These are phyloP conservation scores for Fragaria nilgerrensis DNA, from an alignment of 306 rosid species.

Conservation along the genomic window DNA sequence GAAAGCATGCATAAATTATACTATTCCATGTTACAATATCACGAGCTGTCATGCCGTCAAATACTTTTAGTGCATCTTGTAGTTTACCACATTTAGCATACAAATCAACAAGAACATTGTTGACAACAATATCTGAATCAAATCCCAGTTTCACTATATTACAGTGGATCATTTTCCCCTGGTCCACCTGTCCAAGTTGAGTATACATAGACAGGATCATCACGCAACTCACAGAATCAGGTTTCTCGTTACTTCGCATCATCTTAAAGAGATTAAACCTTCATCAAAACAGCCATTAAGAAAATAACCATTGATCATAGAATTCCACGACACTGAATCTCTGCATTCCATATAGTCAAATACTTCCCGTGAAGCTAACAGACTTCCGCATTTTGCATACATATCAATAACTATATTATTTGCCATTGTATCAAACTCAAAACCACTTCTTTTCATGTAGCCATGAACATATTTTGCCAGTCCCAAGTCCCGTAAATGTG, in stretches of 20 bases:
- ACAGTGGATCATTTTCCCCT: constrained; percentile 32
- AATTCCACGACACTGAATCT: constrained; percentile 56
- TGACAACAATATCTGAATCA: constrained; percentile 19
- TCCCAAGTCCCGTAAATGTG: constrained; percentile 24
- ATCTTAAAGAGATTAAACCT: constrained; percentile 28
- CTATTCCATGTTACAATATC: constrained; percentile 39
- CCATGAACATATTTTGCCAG: constrained; percentile 47
- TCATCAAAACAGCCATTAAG: constrained; percentile 19
- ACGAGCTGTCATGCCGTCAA: constrained; percentile 29
- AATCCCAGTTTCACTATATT: constrained; percentile 30
- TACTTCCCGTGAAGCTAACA: constrained; percentile 43
- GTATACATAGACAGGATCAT: constrained; percentile 25
- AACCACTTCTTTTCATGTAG: constrained; percentile 39
- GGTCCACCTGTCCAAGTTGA: constrained; percentile 17
- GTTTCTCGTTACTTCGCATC: constrained; percentile 27
- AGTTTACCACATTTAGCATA: constrained; percentile 39
- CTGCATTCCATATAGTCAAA: constrained; percentile 44
- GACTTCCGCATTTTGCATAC: constrained; percentile 54
- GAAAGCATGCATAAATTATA: constrained; percentile 32
- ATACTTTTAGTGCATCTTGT: constrained; percentile 17
- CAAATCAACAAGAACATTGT: constrained; percentile 34
- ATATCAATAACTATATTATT: constrained; percentile 43
- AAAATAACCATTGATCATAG: constrained; percentile 50
- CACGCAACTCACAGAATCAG: constrained; percentile 32
- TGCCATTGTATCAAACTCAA: constrained; percentile 36